Base-by-base conservation (phyloP, 345 rosid genomes). In the Hypericum perforatum region DNA sequence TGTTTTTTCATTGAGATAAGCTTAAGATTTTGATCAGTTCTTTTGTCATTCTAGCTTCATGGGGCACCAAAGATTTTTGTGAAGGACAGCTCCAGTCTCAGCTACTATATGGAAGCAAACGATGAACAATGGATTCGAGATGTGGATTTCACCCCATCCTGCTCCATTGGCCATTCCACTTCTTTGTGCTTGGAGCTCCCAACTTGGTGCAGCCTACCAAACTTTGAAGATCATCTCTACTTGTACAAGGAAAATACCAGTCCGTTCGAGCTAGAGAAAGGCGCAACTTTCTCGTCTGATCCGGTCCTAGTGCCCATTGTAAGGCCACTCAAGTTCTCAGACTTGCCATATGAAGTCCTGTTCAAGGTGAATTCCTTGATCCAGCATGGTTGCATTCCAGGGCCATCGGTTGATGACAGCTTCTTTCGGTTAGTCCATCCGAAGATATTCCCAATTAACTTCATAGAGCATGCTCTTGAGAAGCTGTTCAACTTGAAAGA, bases 21-120 rank as follows among this genome's bases (percentile, higher is more conserved):
- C n/a, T n/a, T n/a, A n/a, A n/a, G n/a, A n/a, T n/a, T n/a, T n/a
- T n/a, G n/a, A n/a, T 45, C 9, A 22, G 8, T 53, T 41, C 29
- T 53, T 59, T 41, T 53, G n/a, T 7, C 16, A 59, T 37, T 32
- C 4, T 52, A 80, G 86, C 54, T 86, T 51, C 45, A 62, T 51
- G 91, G 91, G 14, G 84, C 88, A 59, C 95, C 91, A 48, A 57
- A 73, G 7, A 77, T 86, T 54, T 79, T 66, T 57, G 53, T 64
- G 68, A 77, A 71, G 53, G 80, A 67, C 0, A 45, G 60, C 65
- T 76, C 72, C 16, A 11, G 49, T 8, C 37, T 57, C 9, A 72
- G 70, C 76, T 80, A 41, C 49, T 74, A 55, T 50, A 74, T 32
- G 69, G 76, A 74, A 44, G 57, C 13, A 1, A 57, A 75, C 37